Evolutionary conservation across 805 yeast species (phyloP).

Genomic region (Sugiyamaella smithiae): DNA sequence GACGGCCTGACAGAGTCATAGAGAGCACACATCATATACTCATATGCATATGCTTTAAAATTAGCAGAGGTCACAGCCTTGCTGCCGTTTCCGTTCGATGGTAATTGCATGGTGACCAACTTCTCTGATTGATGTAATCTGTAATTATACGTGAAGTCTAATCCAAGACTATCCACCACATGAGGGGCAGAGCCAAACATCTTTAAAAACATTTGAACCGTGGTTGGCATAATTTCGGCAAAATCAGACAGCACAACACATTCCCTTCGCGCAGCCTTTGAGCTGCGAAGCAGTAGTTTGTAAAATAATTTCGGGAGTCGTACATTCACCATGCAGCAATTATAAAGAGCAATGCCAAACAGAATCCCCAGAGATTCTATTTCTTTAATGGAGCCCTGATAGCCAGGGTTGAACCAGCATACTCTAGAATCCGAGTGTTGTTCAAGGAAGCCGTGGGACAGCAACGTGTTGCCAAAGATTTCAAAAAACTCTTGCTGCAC

Average conservation of each 20-base stretch:
- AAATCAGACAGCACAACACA: constrained; percentile 12
- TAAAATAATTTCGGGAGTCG: constrained; percentile 29
- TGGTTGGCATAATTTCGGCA: constrained; percentile 25
- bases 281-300: neutral
- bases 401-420: constrained; percentile 28
- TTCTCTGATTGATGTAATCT: neutral
- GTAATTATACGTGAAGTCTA: constrained; percentile 23
- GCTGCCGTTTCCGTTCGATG: constrained; percentile 14
- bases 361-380: constrained; percentile 28
- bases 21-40: constrained; percentile 15
- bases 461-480: constrained; percentile 23
- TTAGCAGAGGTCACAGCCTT: constrained; percentile 21
- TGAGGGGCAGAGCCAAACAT: neutral
- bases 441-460: constrained; percentile 20
- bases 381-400: constrained; percentile 17
- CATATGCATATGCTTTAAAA: constrained; percentile 16
- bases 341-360: constrained; percentile 31
- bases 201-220: constrained; percentile 14
- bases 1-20: constrained; percentile 14
- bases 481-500: constrained; percentile 32
- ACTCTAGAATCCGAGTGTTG: constrained; percentile 19
- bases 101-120: constrained; percentile 14
- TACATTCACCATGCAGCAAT: constrained; percentile 30
- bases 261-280: neutral
- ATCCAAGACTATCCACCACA: constrained; percentile 12